These are phyloP conservation scores for Herpetomonas tarakana DNA, from an alignment of 208 protist genomes.

Conservation along the genomic window DNA sequence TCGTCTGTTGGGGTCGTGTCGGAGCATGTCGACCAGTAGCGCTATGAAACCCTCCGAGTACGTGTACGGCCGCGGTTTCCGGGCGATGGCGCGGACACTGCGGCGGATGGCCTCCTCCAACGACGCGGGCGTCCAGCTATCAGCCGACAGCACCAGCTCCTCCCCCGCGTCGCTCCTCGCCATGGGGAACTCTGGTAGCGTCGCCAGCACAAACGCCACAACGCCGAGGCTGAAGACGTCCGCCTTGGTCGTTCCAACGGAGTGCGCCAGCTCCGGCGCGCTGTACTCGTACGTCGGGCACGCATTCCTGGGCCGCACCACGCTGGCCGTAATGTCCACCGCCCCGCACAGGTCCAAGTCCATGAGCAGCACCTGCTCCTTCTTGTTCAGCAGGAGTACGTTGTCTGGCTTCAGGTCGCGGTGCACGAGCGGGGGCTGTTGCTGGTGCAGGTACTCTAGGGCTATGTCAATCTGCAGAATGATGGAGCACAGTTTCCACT, in stretches of 20 bases:
- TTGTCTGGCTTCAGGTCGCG: conserved; percentile 91
- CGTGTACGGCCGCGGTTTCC: conserved; percentile 20
- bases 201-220: conserved; percentile 72
- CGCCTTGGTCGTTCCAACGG: conserved; percentile 56
- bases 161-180: conserved; percentile 46
- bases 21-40: conserved; percentile 69
- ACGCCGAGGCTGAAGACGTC: conserved; percentile 87
- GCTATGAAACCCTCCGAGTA: conserved; percentile 63
- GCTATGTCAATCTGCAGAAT: conserved; percentile 75
- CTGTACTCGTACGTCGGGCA: conserved; percentile 81
- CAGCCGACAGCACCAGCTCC: conserved; percentile 43
- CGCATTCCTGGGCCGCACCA: conserved; percentile 26
- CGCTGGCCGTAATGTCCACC: conserved; percentile 42
- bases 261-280: conserved; percentile 55
- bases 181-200: conserved; percentile 67
- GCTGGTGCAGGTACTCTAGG: conserved; percentile 78
- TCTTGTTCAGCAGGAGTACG: conserved; percentile 73
- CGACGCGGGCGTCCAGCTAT: conserved; percentile 42
- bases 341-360: conserved; percentile 79
- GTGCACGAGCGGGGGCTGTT: conserved; percentile 77
- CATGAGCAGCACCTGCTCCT: conserved; percentile 85
- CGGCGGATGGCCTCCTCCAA: conserved; percentile 46
- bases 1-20: conserved; percentile 37
- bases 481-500: conserved; percentile 71
- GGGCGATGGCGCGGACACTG: conserved; percentile 24